Base-by-base conservation (phyloP, 352 stramenopile genomes). In the Phytophthora constricta region DNA sequence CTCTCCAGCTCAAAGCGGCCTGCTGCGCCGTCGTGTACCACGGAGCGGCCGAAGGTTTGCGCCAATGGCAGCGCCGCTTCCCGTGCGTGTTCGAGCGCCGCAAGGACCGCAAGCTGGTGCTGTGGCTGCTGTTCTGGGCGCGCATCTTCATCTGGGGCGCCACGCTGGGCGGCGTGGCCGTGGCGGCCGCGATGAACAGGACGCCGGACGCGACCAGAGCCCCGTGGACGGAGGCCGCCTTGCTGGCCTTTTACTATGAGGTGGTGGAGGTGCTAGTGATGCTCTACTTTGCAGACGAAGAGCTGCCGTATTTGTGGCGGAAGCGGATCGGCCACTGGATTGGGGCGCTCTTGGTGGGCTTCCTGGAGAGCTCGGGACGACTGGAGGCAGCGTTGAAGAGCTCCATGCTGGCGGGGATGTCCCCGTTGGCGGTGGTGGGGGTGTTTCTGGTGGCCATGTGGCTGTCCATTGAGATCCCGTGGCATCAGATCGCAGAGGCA, bases 61-160 rank as follows among this genome's bases (percentile, higher is more conserved):
- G 58, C 14, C 59, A 83, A 48, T 87, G 71, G 70, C 59, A 65
- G 8, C 65, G 52, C 16, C 64, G 61, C n/a, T 85, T 79, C 48
- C 65, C 79, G 13, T 69, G 62, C 26, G 62, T 83, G 14, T 72
- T 78, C 49, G 65, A 77, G 45, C 62, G 45, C 16, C 47, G 49
- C 0, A 76, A 70, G 22, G 67, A 83, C 48, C 72, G 57, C 17
- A 71, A 72, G 58, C 53, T 87, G 25, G 76, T 83, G 58, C 64
- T 82, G 5, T 86, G 68, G 71, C 56, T 82, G 52, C 58, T 88
- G 0, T 87, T 89, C 54, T 87, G 79, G 76, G 69, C 81, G 46
- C 79, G 81, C 9, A 77, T 92, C 37, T 86, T 89, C 63, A 72
- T 85, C n/a, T 90, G 81, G 81, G 80, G 76, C 13, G 68, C 81